phyloP scores from a whole-genome alignment of 352 stramenopile species.

The Aphanomyces euteiches region DNA sequence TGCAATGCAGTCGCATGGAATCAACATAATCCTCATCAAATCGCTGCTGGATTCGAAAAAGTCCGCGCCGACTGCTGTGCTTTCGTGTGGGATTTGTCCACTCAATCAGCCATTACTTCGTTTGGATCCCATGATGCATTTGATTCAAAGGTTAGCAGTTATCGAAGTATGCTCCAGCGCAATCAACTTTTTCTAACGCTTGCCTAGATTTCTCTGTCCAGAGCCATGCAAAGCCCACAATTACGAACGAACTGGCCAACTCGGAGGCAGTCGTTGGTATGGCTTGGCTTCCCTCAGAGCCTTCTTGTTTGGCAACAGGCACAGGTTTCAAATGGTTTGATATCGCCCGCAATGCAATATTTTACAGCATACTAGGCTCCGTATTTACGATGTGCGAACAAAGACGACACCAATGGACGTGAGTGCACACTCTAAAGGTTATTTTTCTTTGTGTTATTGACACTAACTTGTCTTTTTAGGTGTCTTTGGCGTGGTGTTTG shows the following conservation, averaged over 20 bases:
- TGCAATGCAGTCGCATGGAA: slow-evolving; percentile 86
- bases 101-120: slow-evolving; percentile 28
- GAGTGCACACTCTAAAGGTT: slow-evolving; percentile 74
- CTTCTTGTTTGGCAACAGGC: slow-evolving; percentile 70
- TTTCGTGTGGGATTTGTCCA: slow-evolving; percentile 79
- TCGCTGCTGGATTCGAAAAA: slow-evolving; percentile 82
- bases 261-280: slow-evolving; percentile 78
- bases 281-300: slow-evolving; percentile 78
- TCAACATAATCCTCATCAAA: slow-evolving; percentile 59
- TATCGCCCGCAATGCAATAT: not conserved
- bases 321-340: slow-evolving; percentile 77
- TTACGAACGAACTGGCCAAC: slow-evolving; percentile 68
- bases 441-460: not conserved
- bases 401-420: slow-evolving; percentile 71
- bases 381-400: slow-evolving; percentile 73
- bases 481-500: slow-evolving; percentile 76
- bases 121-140: not conserved
- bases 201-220: slow-evolving; percentile 34
- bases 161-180: not conserved
- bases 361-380: slow-evolving; percentile 36
- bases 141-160: not conserved
- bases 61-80: slow-evolving; percentile 82
- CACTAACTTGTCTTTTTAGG: slow-evolving; percentile 20
- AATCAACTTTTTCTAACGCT: not conserved
- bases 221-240: slow-evolving; percentile 48